Evolutionary conservation across 805 yeast species (phyloP), one percentile per base, ranked within the genome.

Genomic region (Starmerella vitae): DNA sequence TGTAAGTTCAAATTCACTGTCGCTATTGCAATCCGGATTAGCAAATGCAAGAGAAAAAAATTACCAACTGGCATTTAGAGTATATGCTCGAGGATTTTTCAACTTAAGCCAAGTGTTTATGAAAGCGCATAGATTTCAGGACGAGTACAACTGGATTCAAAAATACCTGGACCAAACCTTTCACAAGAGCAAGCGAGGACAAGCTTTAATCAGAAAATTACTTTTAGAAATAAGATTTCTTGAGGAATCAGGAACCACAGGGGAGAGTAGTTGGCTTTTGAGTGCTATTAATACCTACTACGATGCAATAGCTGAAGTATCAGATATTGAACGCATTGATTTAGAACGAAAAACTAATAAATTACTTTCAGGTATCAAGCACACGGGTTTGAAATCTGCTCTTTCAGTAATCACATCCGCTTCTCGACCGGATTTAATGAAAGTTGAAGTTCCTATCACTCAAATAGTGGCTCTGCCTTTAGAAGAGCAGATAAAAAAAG

Each of bases 221-320:
- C 47, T 47, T 20, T 39, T 55, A 4, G 58, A 55, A 34, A 41
- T 52, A 14, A 38, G 46, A 7, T 46, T 50, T 18, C 42, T 39
- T 3, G 36, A 22, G 17, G 43, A 42, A n/a, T 30, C 43, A 1
- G 35, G 38, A 13, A 50, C 52, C 7, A 42, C 35, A 22, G 53
- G 51, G 12, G 43, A 39, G 27, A 41, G 43, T 9, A 38, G 42
- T 32, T 52, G 53, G 55, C 41, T 52, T 4, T 37, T 45, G n/a
- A 29, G 48, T 3, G 56, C 54, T 3, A 27, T 55, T 8, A 52
- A 51, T 32, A 53, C 54, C 2, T 55, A 50, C 33, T 46, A 44
- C 26, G 57, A 54, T 30, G 55, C 57, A 3, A 12, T 36, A 13
- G 46, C 37, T 6, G 50, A 45, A 21, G 36, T 47, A 12, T 33